phyloP scores from a whole-genome alignment of 805 yeast genomes.

The Crinitomyces ghanaensis region DNA sequence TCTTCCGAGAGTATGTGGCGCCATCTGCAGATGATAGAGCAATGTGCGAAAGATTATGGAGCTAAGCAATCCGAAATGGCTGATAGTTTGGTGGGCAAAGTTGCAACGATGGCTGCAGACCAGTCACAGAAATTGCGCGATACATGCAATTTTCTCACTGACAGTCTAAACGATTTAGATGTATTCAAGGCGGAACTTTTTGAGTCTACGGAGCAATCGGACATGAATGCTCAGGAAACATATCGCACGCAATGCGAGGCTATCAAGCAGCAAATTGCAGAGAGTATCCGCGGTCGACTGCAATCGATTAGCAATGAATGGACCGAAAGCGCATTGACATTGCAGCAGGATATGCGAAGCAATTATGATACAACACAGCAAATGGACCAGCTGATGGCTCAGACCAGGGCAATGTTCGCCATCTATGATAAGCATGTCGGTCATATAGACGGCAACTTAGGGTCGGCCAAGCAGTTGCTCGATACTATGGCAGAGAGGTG shows the following conservation, averaged over 20 bases:
- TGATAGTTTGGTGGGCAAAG: conserved; percentile 1
- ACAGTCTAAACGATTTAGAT: conserved; percentile 8
- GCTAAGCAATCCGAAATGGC: conserved; percentile 6
- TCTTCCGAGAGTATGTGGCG: no score
- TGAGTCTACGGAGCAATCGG: conserved; percentile 3
- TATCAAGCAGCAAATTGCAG: conserved; percentile 1
- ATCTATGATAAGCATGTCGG: neutral
- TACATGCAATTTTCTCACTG: conserved; percentile 6
- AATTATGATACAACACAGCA: neutral
- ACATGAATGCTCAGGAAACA: neutral
- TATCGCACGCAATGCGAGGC: neutral
- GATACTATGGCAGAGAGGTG: neutral
- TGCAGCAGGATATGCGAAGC: neutral
- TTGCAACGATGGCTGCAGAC: conserved; percentile 1
- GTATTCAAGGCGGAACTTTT: conserved; percentile 4
- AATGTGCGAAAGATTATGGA: conserved; percentile 6
- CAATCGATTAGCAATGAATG: neutral
- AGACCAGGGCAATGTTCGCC: no score
- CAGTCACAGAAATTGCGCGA: conserved; percentile 7
- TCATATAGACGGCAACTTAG: conserved; percentile 2
- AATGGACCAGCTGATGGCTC: neutral
- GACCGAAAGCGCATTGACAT: neutral
- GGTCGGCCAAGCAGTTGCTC: neutral
- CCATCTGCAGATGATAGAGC: no score
- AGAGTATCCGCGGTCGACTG: neutral